Evolutionary conservation across 1,139 yeast genomes (phyloP).

Genomic region (Candida sanyaensis): DNA sequence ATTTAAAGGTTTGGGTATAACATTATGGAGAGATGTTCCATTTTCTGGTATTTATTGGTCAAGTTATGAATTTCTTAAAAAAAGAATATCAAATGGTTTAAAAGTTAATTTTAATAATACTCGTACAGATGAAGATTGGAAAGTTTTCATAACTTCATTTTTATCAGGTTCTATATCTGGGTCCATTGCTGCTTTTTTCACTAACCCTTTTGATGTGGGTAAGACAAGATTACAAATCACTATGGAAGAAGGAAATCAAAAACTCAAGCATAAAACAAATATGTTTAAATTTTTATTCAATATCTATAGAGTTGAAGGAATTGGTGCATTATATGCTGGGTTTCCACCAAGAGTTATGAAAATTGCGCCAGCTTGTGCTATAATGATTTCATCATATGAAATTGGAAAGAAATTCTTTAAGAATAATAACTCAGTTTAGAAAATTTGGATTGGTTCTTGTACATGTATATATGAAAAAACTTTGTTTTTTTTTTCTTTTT

Average conservation of each 20-base stretch:
- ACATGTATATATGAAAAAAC: slow-evolving; percentile 1
- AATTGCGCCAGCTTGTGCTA: slow-evolving; percentile 97
- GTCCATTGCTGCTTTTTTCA: slow-evolving; percentile 75
- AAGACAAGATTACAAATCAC: slow-evolving; percentile 87
- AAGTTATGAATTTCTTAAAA: slow-evolving; percentile 58
- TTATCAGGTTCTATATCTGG: slow-evolving; percentile 87
- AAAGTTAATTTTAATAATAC: slow-evolving; percentile 25
- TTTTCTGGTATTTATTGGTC: slow-evolving; percentile 96
- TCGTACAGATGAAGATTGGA: slow-evolving; percentile 37
- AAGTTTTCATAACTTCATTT: slow-evolving; percentile 72
- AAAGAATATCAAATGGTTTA: slow-evolving; percentile 23
- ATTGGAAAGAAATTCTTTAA: slow-evolving; percentile 71
- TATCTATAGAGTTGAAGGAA: slow-evolving; percentile 73
- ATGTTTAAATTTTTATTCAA: slow-evolving; percentile 68
- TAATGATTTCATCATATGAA: slow-evolving; percentile 96
- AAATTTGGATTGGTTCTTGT: neutral
- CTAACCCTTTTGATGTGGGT: slow-evolving; percentile 97
- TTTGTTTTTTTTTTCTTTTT: too few relatives aligned
- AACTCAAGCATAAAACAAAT: slow-evolving; percentile 23
- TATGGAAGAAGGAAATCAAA: slow-evolving; percentile 21
- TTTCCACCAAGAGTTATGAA: slow-evolving; percentile 82
- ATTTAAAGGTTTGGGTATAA: slow-evolving; percentile 83
- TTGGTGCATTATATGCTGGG: slow-evolving; percentile 79
- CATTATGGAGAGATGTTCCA: slow-evolving; percentile 97
- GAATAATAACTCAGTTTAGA: slow-evolving; percentile 16